A percentile compares a stretch with the other conserved stretches of the same genome.
Conservation (phyloP, 2,329 filamentous ascomycete genomes). For the Trichoderma lentiforme region DNA sequence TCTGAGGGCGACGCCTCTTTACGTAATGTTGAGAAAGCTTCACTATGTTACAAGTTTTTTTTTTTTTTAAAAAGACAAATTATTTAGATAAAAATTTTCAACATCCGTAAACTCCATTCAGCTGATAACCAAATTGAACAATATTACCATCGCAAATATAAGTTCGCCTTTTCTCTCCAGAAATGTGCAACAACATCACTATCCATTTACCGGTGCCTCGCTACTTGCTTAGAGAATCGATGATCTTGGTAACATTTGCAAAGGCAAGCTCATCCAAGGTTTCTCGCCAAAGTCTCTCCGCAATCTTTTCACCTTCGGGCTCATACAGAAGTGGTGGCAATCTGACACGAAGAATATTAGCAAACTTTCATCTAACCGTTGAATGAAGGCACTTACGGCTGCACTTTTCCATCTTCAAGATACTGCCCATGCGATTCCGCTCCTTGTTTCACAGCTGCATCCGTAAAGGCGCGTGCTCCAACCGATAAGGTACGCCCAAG, state of each 20-base stretch:
- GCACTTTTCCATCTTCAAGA: constrained; percentile 2
- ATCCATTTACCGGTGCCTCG: not conserved
- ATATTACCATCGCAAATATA: not conserved
- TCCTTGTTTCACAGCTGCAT: not conserved
- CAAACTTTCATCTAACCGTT: not conserved
- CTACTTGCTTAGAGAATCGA: not conserved
- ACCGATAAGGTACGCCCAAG: not conserved
- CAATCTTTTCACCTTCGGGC: not conserved
- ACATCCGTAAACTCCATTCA: not conserved
- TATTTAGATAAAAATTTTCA: not conserved
- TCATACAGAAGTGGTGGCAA: not conserved
- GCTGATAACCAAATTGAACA: not conserved
- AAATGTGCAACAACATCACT: not conserved
- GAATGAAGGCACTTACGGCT: not conserved
- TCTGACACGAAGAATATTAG: not conserved
- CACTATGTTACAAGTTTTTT: not conserved
- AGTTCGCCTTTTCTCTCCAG: not conserved
- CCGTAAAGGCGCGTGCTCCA: not conserved
- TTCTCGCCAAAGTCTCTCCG: not conserved
- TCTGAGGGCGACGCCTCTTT: not conserved
- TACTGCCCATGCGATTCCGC: constrained; percentile 3
- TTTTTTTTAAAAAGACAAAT: not conserved
- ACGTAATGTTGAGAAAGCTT: not conserved
- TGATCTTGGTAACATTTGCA: not conserved
- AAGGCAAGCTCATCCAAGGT: not conserved